Evolutionary conservation across 768 basidiomycete genomes (phyloP).

Genomic region (Tricholoma furcatifolium): DNA sequence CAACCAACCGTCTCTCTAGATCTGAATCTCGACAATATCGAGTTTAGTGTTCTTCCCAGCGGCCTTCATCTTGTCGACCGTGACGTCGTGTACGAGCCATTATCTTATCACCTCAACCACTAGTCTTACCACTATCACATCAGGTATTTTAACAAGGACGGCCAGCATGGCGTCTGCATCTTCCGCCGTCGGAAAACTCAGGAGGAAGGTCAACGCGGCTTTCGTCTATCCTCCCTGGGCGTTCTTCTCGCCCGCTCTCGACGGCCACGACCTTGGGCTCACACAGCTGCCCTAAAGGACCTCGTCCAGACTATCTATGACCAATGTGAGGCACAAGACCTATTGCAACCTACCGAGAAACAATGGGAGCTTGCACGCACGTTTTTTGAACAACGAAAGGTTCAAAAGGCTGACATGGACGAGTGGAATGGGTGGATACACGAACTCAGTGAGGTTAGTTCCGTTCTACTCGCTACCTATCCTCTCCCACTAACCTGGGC

Average conservation of each 20-base stretch:
- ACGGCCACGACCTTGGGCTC: slow-evolving; percentile 74
- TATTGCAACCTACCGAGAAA: slow-evolving; percentile 46
- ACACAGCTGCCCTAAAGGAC: slow-evolving; percentile 61
- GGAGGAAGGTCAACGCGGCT: slow-evolving; percentile 75
- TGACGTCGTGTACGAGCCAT: slow-evolving; percentile 66
- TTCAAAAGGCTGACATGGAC: slow-evolving; percentile 47
- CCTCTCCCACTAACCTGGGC: slow-evolving; percentile 1
- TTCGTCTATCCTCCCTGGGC: slow-evolving; percentile 76
- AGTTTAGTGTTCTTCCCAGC: slow-evolving; percentile 81
- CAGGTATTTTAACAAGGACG: slow-evolving; percentile 74
- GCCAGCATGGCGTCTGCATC: slow-evolving; percentile 68
- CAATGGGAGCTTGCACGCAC: slow-evolving; percentile 62
- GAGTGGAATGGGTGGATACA: slow-evolving; percentile 70
- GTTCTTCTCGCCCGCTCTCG: slow-evolving; percentile 65
- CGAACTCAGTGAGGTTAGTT: slow-evolving; percentile 58
- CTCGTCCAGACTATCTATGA: slow-evolving; percentile 56
- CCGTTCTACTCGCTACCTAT: not conserved
- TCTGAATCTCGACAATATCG: slow-evolving; percentile 65
- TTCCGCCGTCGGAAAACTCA: slow-evolving; percentile 69
- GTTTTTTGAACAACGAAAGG: slow-evolving; percentile 68
- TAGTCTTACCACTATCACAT: not conserved
- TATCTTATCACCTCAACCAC: not conserved
- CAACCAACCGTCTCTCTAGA: slow-evolving; percentile 36
- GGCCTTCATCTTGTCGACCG: slow-evolving; percentile 78
- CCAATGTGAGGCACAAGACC: slow-evolving; percentile 43